Conservation (phyloP, 345 rosid genomes). For the Citrus maxima region DNA sequence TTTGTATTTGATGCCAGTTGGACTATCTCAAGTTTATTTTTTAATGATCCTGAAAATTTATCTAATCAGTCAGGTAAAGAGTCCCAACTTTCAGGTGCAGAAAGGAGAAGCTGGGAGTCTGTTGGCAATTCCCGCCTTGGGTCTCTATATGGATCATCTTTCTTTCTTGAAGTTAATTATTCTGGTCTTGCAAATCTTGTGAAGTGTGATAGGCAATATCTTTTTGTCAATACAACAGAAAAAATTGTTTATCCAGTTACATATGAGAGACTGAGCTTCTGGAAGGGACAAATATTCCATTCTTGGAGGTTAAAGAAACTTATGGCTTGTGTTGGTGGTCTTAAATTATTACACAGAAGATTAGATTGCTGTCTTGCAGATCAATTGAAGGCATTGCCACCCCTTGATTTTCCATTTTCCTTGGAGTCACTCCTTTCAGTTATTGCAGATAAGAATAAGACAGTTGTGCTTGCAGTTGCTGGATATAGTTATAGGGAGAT, state of each 20-base stretch:
- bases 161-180: slow-evolving; percentile 41
- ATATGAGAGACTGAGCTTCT: slow-evolving; percentile 20
- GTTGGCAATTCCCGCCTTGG: slow-evolving; percentile 71
- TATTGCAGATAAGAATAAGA: slow-evolving; percentile 62
- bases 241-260: slow-evolving; percentile 18
- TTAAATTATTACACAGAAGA: slow-evolving; percentile 28
- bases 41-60: slow-evolving; percentile 22
- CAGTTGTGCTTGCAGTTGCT: slow-evolving; percentile 75
- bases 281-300: slow-evolving; percentile 32
- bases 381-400: slow-evolving; percentile 24
- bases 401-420: slow-evolving; percentile 50
- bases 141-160: slow-evolving; percentile 55
- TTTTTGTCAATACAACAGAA: slow-evolving; percentile 36
- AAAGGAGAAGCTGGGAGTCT: slow-evolving; percentile 67
- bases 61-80: slow-evolving; percentile 20
- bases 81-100: slow-evolving; percentile 16
- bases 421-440: slow-evolving; percentile 63
- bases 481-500: slow-evolving; percentile 93
- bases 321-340: slow-evolving; percentile 41
- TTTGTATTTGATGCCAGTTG: slow-evolving; percentile 78
- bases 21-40: slow-evolving; percentile 49
- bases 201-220: slow-evolving; percentile 48
- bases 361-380: slow-evolving; percentile 32
- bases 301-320: slow-evolving; percentile 37
- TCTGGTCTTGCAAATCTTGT: slow-evolving; percentile 47